A percentile compares a stretch with the other conserved stretches of the same genome.
Conservation (phyloP, 176 grass and related monocot species). For the Aegilops umbellulata region DNA sequence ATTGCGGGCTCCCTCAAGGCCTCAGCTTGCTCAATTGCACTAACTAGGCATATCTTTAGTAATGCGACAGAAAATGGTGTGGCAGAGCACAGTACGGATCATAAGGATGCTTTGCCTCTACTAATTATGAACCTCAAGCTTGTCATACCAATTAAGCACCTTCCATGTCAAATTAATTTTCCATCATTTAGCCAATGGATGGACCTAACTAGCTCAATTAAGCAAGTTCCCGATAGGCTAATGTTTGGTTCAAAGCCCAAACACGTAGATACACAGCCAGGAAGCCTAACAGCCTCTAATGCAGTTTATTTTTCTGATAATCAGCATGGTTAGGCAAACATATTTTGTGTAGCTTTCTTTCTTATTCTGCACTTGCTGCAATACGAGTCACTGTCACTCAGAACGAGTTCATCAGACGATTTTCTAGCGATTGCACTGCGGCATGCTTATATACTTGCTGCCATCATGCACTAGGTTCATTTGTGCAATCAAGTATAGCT, state of each 20-base stretch:
- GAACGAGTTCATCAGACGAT: not conserved
- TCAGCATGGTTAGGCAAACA: not conserved
- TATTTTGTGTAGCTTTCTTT: not conserved
- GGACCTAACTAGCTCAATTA: not conserved
- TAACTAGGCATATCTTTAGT: slow-evolving; percentile 10
- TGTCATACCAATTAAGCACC: not conserved
- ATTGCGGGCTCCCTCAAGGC: not conserved
- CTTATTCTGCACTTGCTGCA: not conserved
- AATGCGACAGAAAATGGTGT: not conserved
- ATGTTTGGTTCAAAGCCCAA: not conserved
- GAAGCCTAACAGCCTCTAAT: not conserved
- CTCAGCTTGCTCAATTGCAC: slow-evolving; percentile 9
- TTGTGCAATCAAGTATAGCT: not conserved
- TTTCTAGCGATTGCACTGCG: not conserved
- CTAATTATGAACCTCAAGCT: not conserved
- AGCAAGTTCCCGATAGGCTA: slow-evolving; percentile 3
- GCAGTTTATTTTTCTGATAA: slow-evolving; percentile 19
- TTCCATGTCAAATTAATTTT: not conserved
- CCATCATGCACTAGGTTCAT: not conserved
- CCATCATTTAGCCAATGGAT: not conserved
- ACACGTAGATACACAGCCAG: not conserved
- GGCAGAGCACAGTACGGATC: not conserved
- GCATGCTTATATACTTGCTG: not conserved
- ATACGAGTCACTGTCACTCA: not conserved
- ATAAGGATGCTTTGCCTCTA: not conserved